Base-by-base conservation (phyloP, 495 filamentous ascomycete species). In the Talaromyces liani region DNA sequence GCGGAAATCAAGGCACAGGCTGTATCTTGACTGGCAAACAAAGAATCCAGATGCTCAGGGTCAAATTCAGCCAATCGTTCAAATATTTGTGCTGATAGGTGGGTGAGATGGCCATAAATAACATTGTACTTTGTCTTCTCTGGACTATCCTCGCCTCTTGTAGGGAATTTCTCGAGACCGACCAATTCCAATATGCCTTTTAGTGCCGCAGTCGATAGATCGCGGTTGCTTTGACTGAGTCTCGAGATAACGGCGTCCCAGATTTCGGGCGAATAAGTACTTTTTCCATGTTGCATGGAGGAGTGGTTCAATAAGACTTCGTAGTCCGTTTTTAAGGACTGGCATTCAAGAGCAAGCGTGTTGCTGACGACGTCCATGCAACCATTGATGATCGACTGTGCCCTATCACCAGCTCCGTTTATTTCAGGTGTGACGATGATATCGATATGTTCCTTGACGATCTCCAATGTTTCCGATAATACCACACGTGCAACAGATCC, bases 191-290 rank as follows among this genome's bases (percentile, higher is more conserved):
- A 76, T 22, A 88, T 87, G 9, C 89, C 90, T 54, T 87, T 74
- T n/a, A 96, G 71, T 66, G 91, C 85, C 33, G 82, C 83, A 29
- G 80, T 87, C 12, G 90, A 91, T 7, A 96, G 77, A 2, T 79
- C 80, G 20, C 86, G 65, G 63, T 88, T 86, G 7, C 85, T 81
- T 36, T 80, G 78, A 68, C 85, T 81, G 34, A 96, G 82, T 41
- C 87, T 82, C 59, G 84, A 80, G 33, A 93, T 77, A 34, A 92
- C 86, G 2, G 84, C 81, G 66, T 91, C 86, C 93, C 92, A 96
- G 31, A 95, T 84, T 2, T 79, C 73, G 3, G 84, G 77, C 0
- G 87, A 88, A 65, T 88, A 84, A 5, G 85, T 83, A 58, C 81
- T 83, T 14, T 87, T 78, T 24, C 87, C 85, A 62, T 88, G 82